Evolutionary conservation across 768 basidiomycete genomes (phyloP).

Genomic region (Dentipellis sp.): DNA sequence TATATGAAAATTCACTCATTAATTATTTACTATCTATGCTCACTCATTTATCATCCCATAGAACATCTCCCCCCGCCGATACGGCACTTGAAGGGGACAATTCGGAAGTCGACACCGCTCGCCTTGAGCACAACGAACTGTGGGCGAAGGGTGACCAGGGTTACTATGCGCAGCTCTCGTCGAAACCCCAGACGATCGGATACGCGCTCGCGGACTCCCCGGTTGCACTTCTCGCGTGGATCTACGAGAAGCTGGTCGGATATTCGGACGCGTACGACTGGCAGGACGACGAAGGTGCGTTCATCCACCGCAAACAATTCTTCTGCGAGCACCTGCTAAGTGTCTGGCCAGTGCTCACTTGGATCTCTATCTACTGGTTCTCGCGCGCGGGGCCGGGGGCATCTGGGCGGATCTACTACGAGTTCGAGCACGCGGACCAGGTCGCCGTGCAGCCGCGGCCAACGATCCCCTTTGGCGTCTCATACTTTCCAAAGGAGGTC

Average conservation of each 20-base stretch:
- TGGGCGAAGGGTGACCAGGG: slow-evolving; percentile 20
- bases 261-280: slow-evolving; percentile 42
- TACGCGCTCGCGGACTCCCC: slow-evolving; percentile 52
- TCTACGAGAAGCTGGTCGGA: slow-evolving; percentile 24
- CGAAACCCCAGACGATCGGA: slow-evolving; percentile 29
- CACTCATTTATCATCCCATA: background rate
- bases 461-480: slow-evolving; percentile 20
- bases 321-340: background rate
- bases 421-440: slow-evolving; percentile 5
- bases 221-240: slow-evolving; percentile 32
- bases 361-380: slow-evolving; percentile 29
- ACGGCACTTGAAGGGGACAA: slow-evolving; percentile 19
- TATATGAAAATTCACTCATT: background rate
- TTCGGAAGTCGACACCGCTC: slow-evolving; percentile 19
- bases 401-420: slow-evolving; percentile 24
- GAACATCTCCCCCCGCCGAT: slow-evolving; percentile 21
- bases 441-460: background rate
- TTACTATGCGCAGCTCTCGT: slow-evolving; percentile 23
- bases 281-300: slow-evolving; percentile 49
- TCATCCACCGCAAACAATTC: no score
- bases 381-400: slow-evolving; percentile 24
- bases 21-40: background rate
- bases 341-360: slow-evolving; percentile 24
- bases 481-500: slow-evolving; percentile 23
- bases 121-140: slow-evolving; percentile 13